phyloP scores from a whole-genome alignment of 1,139 yeast species.

The Nakaseomyces nivariensis region DNA sequence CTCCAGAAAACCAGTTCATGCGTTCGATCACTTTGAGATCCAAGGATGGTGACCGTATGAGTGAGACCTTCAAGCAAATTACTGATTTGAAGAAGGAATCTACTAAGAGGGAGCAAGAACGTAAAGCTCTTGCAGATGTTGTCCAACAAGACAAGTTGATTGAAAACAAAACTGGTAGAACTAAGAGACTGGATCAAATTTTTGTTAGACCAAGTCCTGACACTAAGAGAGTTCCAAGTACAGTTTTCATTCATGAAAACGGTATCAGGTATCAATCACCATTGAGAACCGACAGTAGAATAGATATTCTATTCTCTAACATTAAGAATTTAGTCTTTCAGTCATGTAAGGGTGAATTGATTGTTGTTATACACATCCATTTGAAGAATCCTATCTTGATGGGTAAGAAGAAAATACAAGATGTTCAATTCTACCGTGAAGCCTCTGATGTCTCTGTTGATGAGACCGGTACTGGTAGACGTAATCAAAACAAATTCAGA shows the following conservation, averaged over 20 bases:
- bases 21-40: constrained; percentile 84
- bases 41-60: constrained; percentile 84
- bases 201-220: constrained; percentile 95
- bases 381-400: constrained; percentile 87
- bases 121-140: constrained; percentile 88
- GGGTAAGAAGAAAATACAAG: constrained; percentile 92
- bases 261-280: constrained; percentile 90
- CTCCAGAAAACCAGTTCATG: constrained; percentile 75
- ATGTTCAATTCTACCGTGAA: constrained; percentile 91
- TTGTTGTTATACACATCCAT: constrained; percentile 87
- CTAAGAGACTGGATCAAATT: constrained; percentile 78
- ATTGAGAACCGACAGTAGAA: constrained; percentile 70
- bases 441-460: constrained; percentile 95
- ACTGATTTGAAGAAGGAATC: constrained; percentile 89
- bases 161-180: constrained; percentile 71
- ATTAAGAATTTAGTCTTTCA: constrained; percentile 91
- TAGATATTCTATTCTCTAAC: constrained; percentile 82
- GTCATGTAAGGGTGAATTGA: constrained; percentile 89
- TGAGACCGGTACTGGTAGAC: constrained; percentile 90
- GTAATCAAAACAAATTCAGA: constrained; percentile 46
- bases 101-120: constrained; percentile 82
- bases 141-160: constrained; percentile 83
- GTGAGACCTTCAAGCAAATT: constrained; percentile 82
- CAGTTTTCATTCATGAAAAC: constrained; percentile 85
- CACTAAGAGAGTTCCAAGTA: constrained; percentile 88